Conservation (phyloP, 1,139 yeast species). For the Hanseniaspora sp. region DNA sequence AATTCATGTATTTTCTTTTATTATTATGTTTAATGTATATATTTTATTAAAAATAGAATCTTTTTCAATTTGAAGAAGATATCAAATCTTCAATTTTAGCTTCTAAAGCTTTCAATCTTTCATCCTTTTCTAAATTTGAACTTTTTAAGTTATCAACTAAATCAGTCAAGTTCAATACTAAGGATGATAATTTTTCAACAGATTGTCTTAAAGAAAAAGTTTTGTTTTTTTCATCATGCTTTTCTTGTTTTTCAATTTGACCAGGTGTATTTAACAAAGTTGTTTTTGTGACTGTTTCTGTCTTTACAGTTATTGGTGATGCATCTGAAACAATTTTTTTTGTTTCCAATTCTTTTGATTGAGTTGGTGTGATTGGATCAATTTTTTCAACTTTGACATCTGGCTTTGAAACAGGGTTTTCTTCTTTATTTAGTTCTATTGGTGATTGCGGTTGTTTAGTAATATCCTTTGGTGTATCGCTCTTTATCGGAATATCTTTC, state of each 20-base stretch:
- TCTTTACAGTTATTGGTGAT: conserved; percentile 14
- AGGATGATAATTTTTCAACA: conserved; percentile 49
- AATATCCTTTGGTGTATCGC: conserved; percentile 6
- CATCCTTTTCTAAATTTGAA: conserved; percentile 53
- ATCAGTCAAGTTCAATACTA: conserved; percentile 47
- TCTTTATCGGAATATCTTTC: not conserved
- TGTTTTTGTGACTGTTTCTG: conserved; percentile 19
- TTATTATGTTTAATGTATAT: too few relatives aligned
- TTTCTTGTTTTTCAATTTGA: not conserved
- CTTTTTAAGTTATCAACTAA: conserved; percentile 43
- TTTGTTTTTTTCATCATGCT: conserved; percentile 21
- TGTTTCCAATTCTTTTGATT: not conserved
- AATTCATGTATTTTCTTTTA: too few relatives aligned
- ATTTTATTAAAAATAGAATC: too few relatives aligned
- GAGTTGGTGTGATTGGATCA: not conserved
- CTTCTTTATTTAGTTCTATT: not conserved
- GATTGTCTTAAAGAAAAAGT: conserved; percentile 56
- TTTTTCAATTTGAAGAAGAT: conserved; percentile 6
- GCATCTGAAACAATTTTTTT: conserved; percentile 15
- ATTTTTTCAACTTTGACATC: conserved; percentile 10
- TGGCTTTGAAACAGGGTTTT: conserved; percentile 10
- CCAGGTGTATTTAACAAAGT: conserved; percentile 10
- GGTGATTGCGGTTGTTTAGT: conserved; percentile 5
- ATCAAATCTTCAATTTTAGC: conserved; percentile 35
- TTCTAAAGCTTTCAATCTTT: conserved; percentile 39